Base-by-base conservation (phyloP, 106 monocot species). In the Platanthera guangdongensis region DNA sequence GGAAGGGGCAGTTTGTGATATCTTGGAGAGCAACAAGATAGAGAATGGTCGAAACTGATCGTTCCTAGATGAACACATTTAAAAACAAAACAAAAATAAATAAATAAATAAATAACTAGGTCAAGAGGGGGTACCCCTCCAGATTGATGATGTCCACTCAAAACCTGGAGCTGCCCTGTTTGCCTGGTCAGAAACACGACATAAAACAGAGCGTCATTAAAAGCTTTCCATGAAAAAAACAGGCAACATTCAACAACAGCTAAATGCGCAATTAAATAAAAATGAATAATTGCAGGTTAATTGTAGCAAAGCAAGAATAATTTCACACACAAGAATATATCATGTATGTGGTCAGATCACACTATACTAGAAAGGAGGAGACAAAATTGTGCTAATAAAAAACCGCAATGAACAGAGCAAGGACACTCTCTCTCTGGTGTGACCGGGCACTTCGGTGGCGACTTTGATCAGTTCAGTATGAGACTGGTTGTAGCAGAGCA, bases 1-100 rank as follows among this genome's bases (percentile, higher is more conserved):
- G 97, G 79, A 99, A 99, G 50, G 97, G 97, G 69, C 97, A 99
- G 57, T 94, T 99, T 68, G 97, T 99, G 77, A 99, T 89, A 85
- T 99, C 97, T 86, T 99, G 97, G 62, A 99, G 86, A 60, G 94
- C 94, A 71, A 99, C 97, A 50, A 99, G 86, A 82, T 92, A 94
- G n/a, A 99, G 87, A 82, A 99, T 99, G 13, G 97, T 94, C 71
- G 94, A 99, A 74, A 99, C 97, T 2, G 94, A 99, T 4, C 97
- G 97, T 71, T 97, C 97, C 94, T 90, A 55, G 7, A 22, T 74
- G 11, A 19, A 32, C 7, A 16, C 7, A 50, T 9, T 12, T 46
- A 48, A 16, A 6, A 47, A 5, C 5, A 10, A 70, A 1, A 70
- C 12, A 4, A 5, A 19, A 45, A 45, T 9, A 70, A 15, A n/a